Conservation (phyloP, 1,284 basidiomycete species). For the Ustanciosporium gigantosporum region DNA sequence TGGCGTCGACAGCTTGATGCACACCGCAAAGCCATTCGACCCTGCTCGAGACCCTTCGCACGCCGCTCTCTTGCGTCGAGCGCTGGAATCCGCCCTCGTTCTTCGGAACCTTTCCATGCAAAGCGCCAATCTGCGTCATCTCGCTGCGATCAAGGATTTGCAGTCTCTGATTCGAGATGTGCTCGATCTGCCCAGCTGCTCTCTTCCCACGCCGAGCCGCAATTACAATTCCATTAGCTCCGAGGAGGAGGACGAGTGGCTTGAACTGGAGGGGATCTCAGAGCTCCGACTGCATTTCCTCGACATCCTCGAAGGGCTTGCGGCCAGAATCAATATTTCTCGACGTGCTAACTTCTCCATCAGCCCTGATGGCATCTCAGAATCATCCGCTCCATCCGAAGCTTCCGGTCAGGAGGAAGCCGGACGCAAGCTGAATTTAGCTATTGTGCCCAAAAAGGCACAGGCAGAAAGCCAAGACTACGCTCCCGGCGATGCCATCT, state of each 20-base stretch:
- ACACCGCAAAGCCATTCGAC: conserved; percentile 2
- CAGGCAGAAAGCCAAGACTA: too few species aligned
- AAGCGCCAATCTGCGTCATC: conserved; percentile 25
- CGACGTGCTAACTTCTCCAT: conserved; percentile 23
- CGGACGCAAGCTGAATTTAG: background rate
- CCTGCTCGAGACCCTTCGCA: conserved; percentile 20
- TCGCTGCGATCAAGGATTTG: conserved; percentile 20
- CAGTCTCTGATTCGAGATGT: conserved; percentile 31
- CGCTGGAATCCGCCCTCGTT: conserved; percentile 44
- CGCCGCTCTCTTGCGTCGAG: conserved; percentile 43
- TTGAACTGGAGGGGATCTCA: conserved; percentile 43
- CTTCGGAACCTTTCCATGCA: conserved; percentile 44
- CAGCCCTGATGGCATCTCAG: background rate
- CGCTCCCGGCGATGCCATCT: conserved; percentile 35
- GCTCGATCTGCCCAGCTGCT: conserved; percentile 13
- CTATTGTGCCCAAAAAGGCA: background rate
- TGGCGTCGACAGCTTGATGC: background rate
- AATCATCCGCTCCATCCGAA: background rate
- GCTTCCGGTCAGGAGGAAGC: too few species aligned
- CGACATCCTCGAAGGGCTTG: conserved; percentile 50
- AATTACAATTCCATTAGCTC: background rate
- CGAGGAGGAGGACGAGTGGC: conserved; percentile 22
- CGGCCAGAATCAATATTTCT: conserved; percentile 23
- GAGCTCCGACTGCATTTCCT: conserved; percentile 54
- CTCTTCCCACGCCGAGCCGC: background rate